Evolutionary conservation across 805 yeast species (phyloP).

Genomic region (Wickerhamiella nectarea): DNA sequence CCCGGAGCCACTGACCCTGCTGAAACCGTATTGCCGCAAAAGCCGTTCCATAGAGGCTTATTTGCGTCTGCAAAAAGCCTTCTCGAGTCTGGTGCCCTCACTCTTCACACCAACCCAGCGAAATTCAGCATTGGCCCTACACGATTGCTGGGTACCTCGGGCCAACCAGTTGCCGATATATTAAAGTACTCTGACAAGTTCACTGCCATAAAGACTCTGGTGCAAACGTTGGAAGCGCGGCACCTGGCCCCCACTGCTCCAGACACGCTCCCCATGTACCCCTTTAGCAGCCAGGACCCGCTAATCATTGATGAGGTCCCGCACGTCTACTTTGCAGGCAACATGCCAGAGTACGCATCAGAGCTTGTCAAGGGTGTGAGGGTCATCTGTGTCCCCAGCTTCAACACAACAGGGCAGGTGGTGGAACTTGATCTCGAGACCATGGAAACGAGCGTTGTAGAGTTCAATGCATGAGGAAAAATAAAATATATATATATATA

Average conservation of each 20-base stretch:
- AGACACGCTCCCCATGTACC: constrained; percentile 84
- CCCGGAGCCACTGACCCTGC: constrained; percentile 83
- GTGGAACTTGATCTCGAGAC: constrained; percentile 48
- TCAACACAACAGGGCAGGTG: constrained; percentile 48
- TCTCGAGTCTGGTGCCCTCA: constrained; percentile 29
- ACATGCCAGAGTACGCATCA: constrained; percentile 49
- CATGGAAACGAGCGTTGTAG: constrained; percentile 26
- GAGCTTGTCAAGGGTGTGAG: constrained; percentile 27
- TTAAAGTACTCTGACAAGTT: constrained; percentile 40
- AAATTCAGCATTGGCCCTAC: constrained; percentile 32
- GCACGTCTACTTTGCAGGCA: constrained; percentile 76
- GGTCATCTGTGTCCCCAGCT: constrained; percentile 57
- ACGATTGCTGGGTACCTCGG: constrained; percentile 54
- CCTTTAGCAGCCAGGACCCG: constrained; percentile 66
- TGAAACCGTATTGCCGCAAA: constrained; percentile 78
- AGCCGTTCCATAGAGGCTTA: constrained; percentile 68
- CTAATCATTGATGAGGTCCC: constrained; percentile 67
- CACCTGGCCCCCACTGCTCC: constrained; percentile 91
- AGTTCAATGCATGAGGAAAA: too few relatives aligned
- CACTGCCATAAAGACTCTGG: constrained; percentile 40
- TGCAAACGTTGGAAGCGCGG: constrained; percentile 66
- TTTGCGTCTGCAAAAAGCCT: constrained; percentile 35
- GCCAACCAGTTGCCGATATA: constrained; percentile 74
- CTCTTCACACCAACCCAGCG: constrained; percentile 56
- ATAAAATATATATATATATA: too few relatives aligned